Conservation (phyloP, 2,329 filamentous ascomycete species). For the Anthostomella pinea region DNA sequence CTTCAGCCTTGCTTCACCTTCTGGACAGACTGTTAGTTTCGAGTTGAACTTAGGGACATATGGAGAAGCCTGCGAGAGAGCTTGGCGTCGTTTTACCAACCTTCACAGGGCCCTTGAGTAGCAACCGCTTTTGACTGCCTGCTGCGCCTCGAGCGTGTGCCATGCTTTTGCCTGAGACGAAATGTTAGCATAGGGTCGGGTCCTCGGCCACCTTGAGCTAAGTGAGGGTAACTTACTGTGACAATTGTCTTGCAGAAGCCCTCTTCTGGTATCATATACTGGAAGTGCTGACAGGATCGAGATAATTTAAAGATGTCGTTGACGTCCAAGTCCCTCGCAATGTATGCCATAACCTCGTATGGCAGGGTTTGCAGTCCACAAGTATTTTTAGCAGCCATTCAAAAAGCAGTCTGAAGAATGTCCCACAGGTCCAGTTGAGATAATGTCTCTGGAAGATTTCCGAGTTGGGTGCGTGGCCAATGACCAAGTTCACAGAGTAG, state of each 20-base stretch:
- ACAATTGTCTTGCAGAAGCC: slow-evolving; percentile 54
- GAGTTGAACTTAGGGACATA: too few species aligned
- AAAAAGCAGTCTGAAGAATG: too few species aligned
- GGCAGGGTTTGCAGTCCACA: too few species aligned
- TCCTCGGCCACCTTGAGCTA: not conserved
- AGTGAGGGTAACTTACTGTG: slow-evolving; percentile 43
- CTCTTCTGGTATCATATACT: slow-evolving; percentile 47
- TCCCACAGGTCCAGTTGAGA: too few species aligned
- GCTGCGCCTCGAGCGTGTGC: slow-evolving; percentile 28
- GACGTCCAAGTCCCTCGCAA: slow-evolving; percentile 51
- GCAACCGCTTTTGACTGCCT: slow-evolving; percentile 24
- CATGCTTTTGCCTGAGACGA: slow-evolving; percentile 30
- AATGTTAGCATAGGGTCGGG: slow-evolving; percentile 23
- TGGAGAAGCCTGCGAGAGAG: slow-evolving; percentile 58
- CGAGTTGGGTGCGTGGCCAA: too few species aligned
- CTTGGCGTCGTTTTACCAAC: slow-evolving; percentile 57
- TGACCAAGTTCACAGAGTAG: too few species aligned
- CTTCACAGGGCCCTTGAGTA: slow-evolving; percentile 54
- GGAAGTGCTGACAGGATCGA: slow-evolving; percentile 49
- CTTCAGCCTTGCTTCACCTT: too few species aligned
- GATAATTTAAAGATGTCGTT: slow-evolving; percentile 57
- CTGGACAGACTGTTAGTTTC: too few species aligned
- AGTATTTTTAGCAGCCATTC: too few species aligned
- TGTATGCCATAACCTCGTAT: slow-evolving; percentile 59
- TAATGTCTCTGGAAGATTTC: too few species aligned